Conservation (phyloP, 1,284 basidiomycete species). For the Sanghuangporus weigelae region DNA sequence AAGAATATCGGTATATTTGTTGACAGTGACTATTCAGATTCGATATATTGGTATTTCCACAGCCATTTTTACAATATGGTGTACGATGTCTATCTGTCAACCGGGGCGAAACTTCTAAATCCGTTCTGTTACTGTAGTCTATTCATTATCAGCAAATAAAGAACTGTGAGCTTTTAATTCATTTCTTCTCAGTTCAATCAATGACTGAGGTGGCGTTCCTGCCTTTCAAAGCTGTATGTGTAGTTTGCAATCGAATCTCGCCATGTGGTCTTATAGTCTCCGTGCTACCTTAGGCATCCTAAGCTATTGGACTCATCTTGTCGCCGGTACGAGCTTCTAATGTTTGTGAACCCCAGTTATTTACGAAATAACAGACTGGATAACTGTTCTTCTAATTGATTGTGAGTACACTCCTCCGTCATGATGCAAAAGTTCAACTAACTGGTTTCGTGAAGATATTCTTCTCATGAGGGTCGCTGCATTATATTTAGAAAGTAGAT, state of each 20-base stretch:
- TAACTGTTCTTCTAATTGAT: conserved; percentile 3
- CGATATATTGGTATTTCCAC: conserved; percentile 6
- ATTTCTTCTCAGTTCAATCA: background rate
- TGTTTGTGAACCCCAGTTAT: background rate
- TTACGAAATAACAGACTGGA: background rate
- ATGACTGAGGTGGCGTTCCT: background rate
- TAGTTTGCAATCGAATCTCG: background rate
- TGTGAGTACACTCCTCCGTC: background rate
- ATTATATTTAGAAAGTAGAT: background rate
- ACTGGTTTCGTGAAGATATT: background rate
- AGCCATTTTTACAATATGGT: background rate
- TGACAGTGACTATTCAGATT: background rate
- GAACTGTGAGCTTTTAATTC: background rate
- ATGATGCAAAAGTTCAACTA: background rate
- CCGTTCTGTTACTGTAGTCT: background rate
- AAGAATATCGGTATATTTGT: background rate
- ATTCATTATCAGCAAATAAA: background rate
- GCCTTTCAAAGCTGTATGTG: background rate
- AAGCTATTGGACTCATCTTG: conserved; percentile 1
- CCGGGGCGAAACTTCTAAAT: background rate
- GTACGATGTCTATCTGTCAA: background rate
- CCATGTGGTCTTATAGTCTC: no score
- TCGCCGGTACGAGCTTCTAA: background rate
- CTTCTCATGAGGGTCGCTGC: conserved; percentile 7
- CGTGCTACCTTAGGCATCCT: background rate